Evolutionary conservation across 2,329 filamentous ascomycete genomes (phyloP).

Genomic region (Neophaeococcomyces aloes): DNA sequence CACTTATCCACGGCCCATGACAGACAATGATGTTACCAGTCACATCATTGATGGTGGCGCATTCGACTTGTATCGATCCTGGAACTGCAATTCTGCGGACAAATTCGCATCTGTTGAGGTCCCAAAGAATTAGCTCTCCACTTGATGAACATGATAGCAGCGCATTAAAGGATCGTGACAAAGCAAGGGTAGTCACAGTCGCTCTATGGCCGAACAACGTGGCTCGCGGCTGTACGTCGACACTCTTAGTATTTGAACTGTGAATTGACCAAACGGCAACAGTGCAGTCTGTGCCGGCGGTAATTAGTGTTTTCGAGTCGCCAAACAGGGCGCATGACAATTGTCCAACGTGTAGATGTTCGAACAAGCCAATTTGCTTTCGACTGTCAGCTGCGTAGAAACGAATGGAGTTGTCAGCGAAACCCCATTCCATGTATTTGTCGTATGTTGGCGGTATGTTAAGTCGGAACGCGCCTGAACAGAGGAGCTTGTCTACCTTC

Average conservation of each 20-base stretch:
- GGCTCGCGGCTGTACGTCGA: constrained; percentile 68
- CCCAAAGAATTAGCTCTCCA: constrained; percentile 81
- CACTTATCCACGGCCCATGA: constrained; percentile 58
- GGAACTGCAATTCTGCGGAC: constrained; percentile 54
- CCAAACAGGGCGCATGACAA: constrained; percentile 74
- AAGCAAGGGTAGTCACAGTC: constrained; percentile 69
- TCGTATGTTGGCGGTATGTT: constrained; percentile 81
- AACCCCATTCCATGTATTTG: constrained; percentile 92
- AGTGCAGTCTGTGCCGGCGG: constrained; percentile 84
- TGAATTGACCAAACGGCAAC: constrained; percentile 71
- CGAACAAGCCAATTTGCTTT: constrained; percentile 76
- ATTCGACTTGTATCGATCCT: constrained; percentile 47
- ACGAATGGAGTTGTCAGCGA: constrained; percentile 80
- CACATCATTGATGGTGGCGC: constrained; percentile 77
- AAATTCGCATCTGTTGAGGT: constrained; percentile 81
- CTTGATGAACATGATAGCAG: constrained; percentile 74
- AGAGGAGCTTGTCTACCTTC: constrained; percentile 73
- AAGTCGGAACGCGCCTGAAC: constrained; percentile 70
- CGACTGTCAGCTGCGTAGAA: constrained; percentile 80
- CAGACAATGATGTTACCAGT: constrained; percentile 84
- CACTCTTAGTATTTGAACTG: constrained; percentile 52
- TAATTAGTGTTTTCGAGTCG: constrained; percentile 82
- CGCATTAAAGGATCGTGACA: constrained; percentile 78
- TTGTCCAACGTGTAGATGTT: constrained; percentile 87
- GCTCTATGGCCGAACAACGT: constrained; percentile 85